Evolutionary conservation across 345 rosid species (phyloP), one percentile per base, ranked within the genome.

Genomic region (Cardamine occulta): DNA sequence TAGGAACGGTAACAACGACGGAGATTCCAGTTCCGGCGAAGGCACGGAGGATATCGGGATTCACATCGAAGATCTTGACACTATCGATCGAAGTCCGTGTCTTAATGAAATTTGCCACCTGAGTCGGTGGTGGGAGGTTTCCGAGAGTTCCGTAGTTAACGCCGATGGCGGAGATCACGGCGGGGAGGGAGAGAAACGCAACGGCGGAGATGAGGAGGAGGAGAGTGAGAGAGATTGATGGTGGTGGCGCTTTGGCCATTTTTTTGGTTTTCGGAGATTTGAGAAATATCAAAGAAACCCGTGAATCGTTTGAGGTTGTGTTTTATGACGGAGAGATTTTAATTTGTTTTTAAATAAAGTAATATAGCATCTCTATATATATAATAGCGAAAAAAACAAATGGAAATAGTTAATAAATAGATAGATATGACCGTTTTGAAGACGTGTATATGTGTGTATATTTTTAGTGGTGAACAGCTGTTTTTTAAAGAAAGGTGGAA

Each of bases 71-170:
- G 64, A 92, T 81, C 77, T 92, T 92, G 48, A 92, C 76, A 45
- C 88, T 84, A 63, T 90, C 87, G 49, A 92, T 86, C 23, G 68
- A 81, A 3, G 97, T 92, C 45, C 67, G 66, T 10, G 96, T 81
- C 54, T 79, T 81, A 35, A 88, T 37, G 82, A 92, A 89, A 65
- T 85, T 82, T 12, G 97, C 93, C n/a, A 92, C 96, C 54, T 86
- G 68, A 2, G 84, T 11, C 0, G 96, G 96, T 0, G 96, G 82
- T 0, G 94, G 96, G 21, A 92, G 97, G 85, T 92, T 89, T 7
- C 85, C 91, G 3, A 86, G 54, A 18, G 92, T 87, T 4, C 97
- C 97, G 66, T 92, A 92, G 88, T 92, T 92, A 7, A 92, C 83
- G 0, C 97, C 97, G n/a, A 92, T 76, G 79, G 90, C 81, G 8